Evolutionary conservation across 2,329 filamentous ascomycete genomes (phyloP).

Genomic region (Beauveria medogensis): DNA sequence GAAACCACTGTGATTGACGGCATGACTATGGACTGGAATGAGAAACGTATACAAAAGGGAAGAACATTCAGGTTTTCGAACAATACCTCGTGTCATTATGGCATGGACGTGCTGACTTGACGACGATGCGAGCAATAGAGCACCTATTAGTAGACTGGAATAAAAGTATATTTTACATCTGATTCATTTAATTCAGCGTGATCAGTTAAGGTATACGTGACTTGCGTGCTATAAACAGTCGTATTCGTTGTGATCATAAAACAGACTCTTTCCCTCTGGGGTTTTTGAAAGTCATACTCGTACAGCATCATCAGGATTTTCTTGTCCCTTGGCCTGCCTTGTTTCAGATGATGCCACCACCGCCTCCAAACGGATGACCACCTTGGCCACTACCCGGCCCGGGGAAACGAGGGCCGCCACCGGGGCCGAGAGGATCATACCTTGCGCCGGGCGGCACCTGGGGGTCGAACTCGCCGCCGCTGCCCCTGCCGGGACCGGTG

Average conservation of each 20-base stretch:
- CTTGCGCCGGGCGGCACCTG: slow-evolving; percentile 80
- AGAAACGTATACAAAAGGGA: background rate
- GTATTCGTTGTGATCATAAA: background rate
- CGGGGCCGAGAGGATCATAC: slow-evolving; percentile 80
- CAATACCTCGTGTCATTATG: background rate
- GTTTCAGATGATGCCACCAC: slow-evolving; percentile 27
- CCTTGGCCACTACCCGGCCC: slow-evolving; percentile 34
- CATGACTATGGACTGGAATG: background rate
- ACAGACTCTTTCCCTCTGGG: background rate
- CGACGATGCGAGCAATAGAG: background rate
- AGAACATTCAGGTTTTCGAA: background rate
- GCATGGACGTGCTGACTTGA: background rate
- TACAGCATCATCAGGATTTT: background rate
- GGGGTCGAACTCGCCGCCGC: slow-evolving; percentile 42
- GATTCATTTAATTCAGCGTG: background rate
- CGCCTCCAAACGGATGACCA: slow-evolving; percentile 20
- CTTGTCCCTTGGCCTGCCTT: background rate
- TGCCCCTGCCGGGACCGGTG: slow-evolving; percentile 33
- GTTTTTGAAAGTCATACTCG: background rate
- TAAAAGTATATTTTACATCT: background rate
- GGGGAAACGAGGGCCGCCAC: slow-evolving; percentile 40
- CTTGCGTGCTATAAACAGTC: background rate
- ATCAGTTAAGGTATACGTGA: background rate
- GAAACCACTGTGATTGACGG: background rate
- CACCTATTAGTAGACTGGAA: background rate